Evolutionary conservation across 306 rosid species (phyloP), one percentile per base, ranked within the genome.

Genomic region (Cicer pinnatifidum): DNA sequence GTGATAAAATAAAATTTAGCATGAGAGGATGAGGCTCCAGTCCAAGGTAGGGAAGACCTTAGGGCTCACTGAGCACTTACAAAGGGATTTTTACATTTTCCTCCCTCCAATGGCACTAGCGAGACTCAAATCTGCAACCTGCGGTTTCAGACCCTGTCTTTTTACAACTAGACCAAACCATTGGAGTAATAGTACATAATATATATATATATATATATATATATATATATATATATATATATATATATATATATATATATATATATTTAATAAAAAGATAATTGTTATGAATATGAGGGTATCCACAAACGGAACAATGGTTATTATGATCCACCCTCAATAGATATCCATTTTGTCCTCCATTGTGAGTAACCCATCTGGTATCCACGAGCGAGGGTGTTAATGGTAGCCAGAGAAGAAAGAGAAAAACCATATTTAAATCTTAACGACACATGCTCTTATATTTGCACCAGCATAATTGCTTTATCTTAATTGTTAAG

Each of bases 321-420:
- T 9, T 16, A 52, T 17, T 16, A 16, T 53, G 6, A 0, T 54
- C 64, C 40, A 53, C 33, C 11, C 12, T 1, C 4, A 56, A 57
- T 10, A 10, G 5, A 28, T 58, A 58, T 58, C 65, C 9, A 58
- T 58, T 28, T 28, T 9, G 5, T 16, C 17, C 41, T 58, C 13
- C 13, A 56, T 56, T 56, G 39, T 13, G 4, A 56, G 39, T 20
- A 20, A 20, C 11, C 38, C 7, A 6, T 58, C 9, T 1, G 64
- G 16, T 58, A 28, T 58, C 41, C 41, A 28, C 10, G 5, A 7
- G 4, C 28, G 41, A n/a, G 2, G 9, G 8, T 59, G 65, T 38
- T 52, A 76, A 76, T 15, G 11, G 13, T 23, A 63, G 54, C 67
- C 48, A 67, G 20, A 76, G 57, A 75, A 51, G 73, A 61, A 67